Evolutionary conservation across 2,329 filamentous ascomycete genomes (phyloP).

Genomic region (Monosporascus ibericus): DNA sequence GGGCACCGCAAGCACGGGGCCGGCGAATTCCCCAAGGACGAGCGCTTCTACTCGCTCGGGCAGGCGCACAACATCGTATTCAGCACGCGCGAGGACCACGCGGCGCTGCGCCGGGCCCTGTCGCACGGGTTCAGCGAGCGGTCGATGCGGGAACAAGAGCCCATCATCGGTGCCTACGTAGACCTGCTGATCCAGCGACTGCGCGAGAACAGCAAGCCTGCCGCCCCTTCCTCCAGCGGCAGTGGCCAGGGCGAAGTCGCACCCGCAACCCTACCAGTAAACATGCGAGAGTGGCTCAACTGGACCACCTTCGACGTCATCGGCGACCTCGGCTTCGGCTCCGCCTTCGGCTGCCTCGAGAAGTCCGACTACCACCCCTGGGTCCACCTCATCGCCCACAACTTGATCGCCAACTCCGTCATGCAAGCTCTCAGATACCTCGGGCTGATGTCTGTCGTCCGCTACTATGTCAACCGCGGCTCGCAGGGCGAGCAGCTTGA

Average conservation of each 20-base stretch:
- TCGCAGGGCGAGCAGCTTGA: constrained; percentile 12
- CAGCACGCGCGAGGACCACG: constrained; percentile 27
- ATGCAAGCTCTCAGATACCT: constrained; percentile 11
- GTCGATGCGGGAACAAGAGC: constrained; percentile 34
- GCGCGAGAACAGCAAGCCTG: constrained; percentile 16
- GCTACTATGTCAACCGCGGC: constrained; percentile 6
- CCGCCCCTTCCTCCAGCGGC: constrained; percentile 1
- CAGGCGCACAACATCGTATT: constrained; percentile 25
- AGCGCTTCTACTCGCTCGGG: constrained; percentile 20
- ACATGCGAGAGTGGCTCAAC: constrained; percentile 34
- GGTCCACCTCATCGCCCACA: constrained; percentile 24
- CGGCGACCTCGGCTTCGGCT: constrained; percentile 41
- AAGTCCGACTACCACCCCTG: constrained; percentile 29
- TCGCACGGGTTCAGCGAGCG: constrained; percentile 34
- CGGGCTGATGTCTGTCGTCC: constrained; percentile 11
- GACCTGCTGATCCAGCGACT: constrained; percentile 28
- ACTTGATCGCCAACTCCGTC: constrained; percentile 16
- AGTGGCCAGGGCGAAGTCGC: too few species aligned
- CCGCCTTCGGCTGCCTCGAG: constrained; percentile 33
- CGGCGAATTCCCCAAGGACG: constrained; percentile 25
- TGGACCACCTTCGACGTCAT: constrained; percentile 37
- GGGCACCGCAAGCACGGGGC: constrained; percentile 26
- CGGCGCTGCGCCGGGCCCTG: constrained; percentile 27
- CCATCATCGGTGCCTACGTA: constrained; percentile 32
- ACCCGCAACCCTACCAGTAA: constrained; percentile 5